Percentiles rank a stretch among this genome's conserved stretches.
phyloP scores from a whole-genome alignment of 495 filamentous ascomycete species.

The Trichoderma asperelloides region DNA sequence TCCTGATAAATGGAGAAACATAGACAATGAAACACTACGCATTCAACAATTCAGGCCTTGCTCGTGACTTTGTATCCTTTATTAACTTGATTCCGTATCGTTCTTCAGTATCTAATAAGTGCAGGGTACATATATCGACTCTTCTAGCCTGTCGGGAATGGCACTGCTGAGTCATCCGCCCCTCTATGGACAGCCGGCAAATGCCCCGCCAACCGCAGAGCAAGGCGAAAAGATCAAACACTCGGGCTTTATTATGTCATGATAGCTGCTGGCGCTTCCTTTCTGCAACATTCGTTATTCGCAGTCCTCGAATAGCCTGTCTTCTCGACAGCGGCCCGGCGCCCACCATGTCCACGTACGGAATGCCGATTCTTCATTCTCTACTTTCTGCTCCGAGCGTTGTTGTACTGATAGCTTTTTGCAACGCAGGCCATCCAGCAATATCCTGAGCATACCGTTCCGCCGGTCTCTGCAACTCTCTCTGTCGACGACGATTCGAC shows the following conservation, averaged over 20 bases:
- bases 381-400: background rate
- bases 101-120: too few relatives aligned
- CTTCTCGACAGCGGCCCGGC: background rate
- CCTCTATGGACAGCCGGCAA: background rate
- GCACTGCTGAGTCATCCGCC: background rate
- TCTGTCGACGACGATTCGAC: constrained; percentile 73
- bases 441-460: constrained; percentile 65
- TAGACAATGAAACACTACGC: too few relatives aligned
- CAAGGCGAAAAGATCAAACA: background rate
- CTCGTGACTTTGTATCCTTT: too few relatives aligned
- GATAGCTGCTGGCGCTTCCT: background rate
- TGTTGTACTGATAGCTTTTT: background rate
- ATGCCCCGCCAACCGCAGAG: constrained; percentile 6
- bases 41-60: too few relatives aligned
- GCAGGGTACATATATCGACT: too few relatives aligned
- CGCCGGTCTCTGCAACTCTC: constrained; percentile 70
- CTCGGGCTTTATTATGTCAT: background rate
- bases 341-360: background rate
- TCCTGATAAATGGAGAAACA: too few relatives aligned
- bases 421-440: constrained; percentile 14
- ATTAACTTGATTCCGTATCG: too few relatives aligned
- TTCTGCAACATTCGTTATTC: background rate
- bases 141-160: too few relatives aligned
- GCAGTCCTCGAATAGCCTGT: background rate
- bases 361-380: background rate